Base-by-base conservation (phyloP, 768 basidiomycete species). In the Coprinopsis sp. region DNA sequence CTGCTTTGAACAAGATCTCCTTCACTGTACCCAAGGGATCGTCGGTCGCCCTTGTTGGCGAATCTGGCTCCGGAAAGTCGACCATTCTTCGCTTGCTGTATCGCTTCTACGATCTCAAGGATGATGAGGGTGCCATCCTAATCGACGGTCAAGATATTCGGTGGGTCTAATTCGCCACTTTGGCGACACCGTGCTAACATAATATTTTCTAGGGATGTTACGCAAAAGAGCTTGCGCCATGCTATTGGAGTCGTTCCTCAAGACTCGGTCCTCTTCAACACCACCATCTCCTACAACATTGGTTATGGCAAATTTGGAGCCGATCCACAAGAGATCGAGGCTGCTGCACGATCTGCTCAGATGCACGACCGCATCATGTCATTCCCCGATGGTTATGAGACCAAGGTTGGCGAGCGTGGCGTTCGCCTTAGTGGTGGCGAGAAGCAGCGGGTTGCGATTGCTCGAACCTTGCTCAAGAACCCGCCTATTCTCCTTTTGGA, bases 201-300 rank as follows among this genome's bases (percentile, higher is more conserved):
- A 46, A 12, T 10, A 21, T n/a, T 27, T 37, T 45, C 2, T 45
- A 82, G 87, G 27, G 81, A 93, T 49, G 79, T 97, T 5, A 93
- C 91, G 0, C 90, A 94, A 59, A 67, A 74, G 25, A 87, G 84
- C 45, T 65, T 96, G 18, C 76, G 93, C 27, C 76, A 79, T 51
- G 77, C 87, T 0, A 90, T 97, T 50, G 91, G 92, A 14, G 88
- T 92, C 21, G 89, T 98, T 2, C 93, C 95, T 1, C 91, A 96
- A 59, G 90, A 91, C 54, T 74, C 77, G 8, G 76, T 86, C 11
- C 69, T 87, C 6, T 87, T 87, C 70, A 87, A 87, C 55, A 67
- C 79, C 1, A 82, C 72, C 58, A 81, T 89, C 46, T 70, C 63
- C 2, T 86, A 87, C 62, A 87, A 89, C 55, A 86, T 87, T 54